A percentile compares a stretch with the other conserved stretches of the same genome.
Evolutionary conservation across 169 alveolate genomes (phyloP).

Genomic region (Theileria sp.): DNA sequence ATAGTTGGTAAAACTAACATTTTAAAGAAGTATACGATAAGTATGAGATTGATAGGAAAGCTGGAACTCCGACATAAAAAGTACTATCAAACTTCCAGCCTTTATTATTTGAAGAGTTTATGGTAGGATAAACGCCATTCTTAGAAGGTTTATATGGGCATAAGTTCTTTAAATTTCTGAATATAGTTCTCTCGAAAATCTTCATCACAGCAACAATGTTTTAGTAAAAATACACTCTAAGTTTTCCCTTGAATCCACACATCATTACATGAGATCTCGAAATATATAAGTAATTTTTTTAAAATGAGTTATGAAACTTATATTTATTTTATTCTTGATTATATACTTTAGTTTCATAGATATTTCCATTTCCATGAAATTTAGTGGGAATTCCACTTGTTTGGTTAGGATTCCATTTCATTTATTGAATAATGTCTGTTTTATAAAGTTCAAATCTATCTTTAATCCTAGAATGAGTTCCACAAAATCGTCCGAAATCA

Average conservation of each 20-base stretch:
- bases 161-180: not conserved
- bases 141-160: not conserved
- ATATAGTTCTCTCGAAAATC: not conserved
- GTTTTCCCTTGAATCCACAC: not conserved
- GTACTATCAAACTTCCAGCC: not conserved
- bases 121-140: not conserved
- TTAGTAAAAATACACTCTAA: not conserved
- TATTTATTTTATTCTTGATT: not conserved
- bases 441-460: not conserved
- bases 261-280: not conserved
- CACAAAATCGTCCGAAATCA: not conserved
- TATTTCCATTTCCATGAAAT: constrained; percentile 6
- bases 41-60: not conserved
- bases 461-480: not conserved
- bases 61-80: constrained; percentile 6
- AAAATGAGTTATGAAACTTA: constrained; percentile 6
- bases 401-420: constrained; percentile 4
- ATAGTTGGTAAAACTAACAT: not conserved
- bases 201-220: not conserved
- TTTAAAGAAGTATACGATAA: constrained; percentile 13
- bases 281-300: not conserved
- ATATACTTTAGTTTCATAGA: not conserved
- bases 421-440: not conserved
- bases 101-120: not conserved
- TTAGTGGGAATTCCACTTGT: not conserved